These are phyloP conservation scores for Jatropha podagrica DNA, from an alignment of 441 rosid genomes.

Conservation along the genomic window DNA sequence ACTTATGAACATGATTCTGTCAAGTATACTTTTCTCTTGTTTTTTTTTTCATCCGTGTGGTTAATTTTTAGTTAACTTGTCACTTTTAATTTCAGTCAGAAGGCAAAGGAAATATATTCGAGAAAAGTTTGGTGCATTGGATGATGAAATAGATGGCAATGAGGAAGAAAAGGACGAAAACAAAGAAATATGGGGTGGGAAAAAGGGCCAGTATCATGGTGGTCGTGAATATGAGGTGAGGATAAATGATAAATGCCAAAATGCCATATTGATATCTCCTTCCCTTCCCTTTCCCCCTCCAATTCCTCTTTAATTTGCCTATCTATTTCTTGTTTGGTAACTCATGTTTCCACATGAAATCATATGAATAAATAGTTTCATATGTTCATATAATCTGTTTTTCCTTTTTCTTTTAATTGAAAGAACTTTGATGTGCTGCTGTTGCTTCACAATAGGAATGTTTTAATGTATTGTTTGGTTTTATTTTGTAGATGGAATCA, in stretches of 20 bases:
- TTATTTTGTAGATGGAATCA: constrained; percentile 47
- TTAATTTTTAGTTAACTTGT: not conserved
- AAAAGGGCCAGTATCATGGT: constrained; percentile 39
- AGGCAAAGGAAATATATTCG: constrained; percentile 62
- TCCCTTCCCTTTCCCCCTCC: not conserved
- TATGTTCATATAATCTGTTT: not conserved
- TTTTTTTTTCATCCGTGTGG: not conserved
- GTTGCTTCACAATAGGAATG: not conserved
- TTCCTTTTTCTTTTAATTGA: not conserved
- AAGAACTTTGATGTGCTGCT: not conserved
- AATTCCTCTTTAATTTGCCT: not conserved
- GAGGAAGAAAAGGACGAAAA: constrained; percentile 51
- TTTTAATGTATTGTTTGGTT: constrained; percentile 20
- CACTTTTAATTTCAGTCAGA: constrained; percentile 41
- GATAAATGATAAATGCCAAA: constrained; percentile 24
- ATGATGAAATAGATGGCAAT: constrained; percentile 68
- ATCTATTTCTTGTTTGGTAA: not conserved
- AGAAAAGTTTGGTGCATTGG: constrained; percentile 65
- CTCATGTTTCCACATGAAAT: not conserved
- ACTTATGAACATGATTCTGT: not conserved
- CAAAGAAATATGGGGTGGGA: constrained; percentile 53
- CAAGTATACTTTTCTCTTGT: not conserved
- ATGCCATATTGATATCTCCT: not conserved
- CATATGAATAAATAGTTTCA: not conserved
- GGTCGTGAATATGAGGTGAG: constrained; percentile 61